These are phyloP conservation scores for Populus euphratica DNA, from an alignment of 345 rosid genomes.

Conservation along the genomic window DNA sequence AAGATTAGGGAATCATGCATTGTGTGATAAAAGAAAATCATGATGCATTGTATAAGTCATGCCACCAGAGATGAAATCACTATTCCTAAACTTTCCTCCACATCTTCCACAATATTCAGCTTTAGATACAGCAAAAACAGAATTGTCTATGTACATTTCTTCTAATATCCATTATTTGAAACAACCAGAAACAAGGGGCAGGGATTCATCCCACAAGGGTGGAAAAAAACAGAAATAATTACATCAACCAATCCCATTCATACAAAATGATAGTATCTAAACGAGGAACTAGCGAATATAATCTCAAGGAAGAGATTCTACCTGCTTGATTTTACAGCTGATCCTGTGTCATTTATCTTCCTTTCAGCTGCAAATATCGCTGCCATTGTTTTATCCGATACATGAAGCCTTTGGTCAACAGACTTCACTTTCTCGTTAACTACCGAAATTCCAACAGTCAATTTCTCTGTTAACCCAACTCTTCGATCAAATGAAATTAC, in stretches of 20 bases:
- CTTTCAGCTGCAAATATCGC: constrained; percentile 94
- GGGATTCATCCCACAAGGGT: background rate
- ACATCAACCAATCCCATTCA: background rate
- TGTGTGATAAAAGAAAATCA: background rate
- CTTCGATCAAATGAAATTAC: constrained; percentile 71
- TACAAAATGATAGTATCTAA: background rate
- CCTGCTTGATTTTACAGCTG: constrained; percentile 99
- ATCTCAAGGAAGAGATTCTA: constrained; percentile 13
- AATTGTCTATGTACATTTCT: background rate
- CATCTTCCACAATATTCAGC: background rate
- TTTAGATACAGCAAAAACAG: background rate
- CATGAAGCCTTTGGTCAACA: constrained; percentile 91
- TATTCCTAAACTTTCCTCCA: background rate
- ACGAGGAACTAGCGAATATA: constrained; percentile 7
- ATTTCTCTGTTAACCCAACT: constrained; percentile 81
- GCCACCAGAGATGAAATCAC: background rate
- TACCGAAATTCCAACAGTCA: constrained; percentile 72
- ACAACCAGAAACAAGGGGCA: constrained; percentile 1
- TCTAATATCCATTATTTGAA: background rate
- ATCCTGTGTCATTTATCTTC: constrained; percentile 84
- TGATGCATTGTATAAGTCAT: background rate
- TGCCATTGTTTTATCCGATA: constrained; percentile 96
- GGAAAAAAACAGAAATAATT: background rate
- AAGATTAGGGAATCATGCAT: background rate
- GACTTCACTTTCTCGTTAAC: constrained; percentile 93